Evolutionary conservation across 2,329 filamentous ascomycete genomes (phyloP), one percentile per base, ranked within the genome.

Genomic region (Cryphonectria japonica): DNA sequence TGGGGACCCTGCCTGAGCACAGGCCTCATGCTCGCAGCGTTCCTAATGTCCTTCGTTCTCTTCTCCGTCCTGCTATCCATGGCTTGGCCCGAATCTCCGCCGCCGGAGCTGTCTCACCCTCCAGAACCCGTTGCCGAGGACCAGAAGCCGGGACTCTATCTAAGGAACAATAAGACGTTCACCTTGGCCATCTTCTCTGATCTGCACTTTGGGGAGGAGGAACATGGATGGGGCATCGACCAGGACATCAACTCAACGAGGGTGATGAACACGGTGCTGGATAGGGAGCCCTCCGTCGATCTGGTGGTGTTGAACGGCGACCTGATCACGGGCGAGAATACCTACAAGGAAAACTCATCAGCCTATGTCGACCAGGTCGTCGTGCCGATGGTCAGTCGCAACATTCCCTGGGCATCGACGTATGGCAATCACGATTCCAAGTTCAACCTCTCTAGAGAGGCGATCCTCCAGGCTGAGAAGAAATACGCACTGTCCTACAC

Each of bases 301-400:
- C 82, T 93, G 0, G 90, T 91, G 0, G 87, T 93, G 0, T 79
- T 93, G 39, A 93, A 93, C 69, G 91, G 92, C 19, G 92, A 93
- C 75, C 82, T 93, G 3, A 89, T 92, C 69, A 91, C 91, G 0
- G 91, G 91, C 54, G 91, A 93, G 71, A 88, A 89, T 70, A 85
- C 85, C 0, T 87, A 82, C 72, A 70, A 83, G 4, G 79, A 85
- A 4, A 91, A 91, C 75, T 82, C 83, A 34, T 89, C 87, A 0
- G 75, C 79, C 8, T 90, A 91, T 68, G 70, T 92, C 3, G 88
- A 92, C 74, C 79, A 85, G 74, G 85, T 91, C 13, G 87, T 91
- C 1, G 79, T 76, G 1, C 90, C 89, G 0, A 79, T 93, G 0
- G 81, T 91, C 0, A 74, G 85, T 3, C 84, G 86, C 22, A 82